Conservation (phyloP, 2,329 filamentous ascomycete genomes). For the Alternaria panax region DNA sequence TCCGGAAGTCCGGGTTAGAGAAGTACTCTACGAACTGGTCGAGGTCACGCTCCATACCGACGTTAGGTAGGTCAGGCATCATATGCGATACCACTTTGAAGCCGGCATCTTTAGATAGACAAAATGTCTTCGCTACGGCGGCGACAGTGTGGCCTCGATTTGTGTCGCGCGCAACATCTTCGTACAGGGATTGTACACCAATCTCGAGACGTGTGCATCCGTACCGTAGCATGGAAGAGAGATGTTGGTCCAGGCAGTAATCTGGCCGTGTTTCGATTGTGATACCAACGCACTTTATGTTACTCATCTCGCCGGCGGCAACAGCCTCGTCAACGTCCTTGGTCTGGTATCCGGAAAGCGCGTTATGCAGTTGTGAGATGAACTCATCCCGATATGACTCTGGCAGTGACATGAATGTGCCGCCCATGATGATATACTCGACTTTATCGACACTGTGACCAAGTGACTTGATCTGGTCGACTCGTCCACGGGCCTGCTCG, state of each 20-base stretch:
- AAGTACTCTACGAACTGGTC: constrained; percentile 99
- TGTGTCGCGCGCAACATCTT: constrained; percentile 97
- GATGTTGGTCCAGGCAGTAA: constrained; percentile 94
- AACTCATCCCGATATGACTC: constrained; percentile 91
- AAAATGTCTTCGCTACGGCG: constrained; percentile 94
- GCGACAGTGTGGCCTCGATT: constrained; percentile 97
- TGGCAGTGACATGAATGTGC: constrained; percentile 96
- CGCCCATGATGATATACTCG: constrained; percentile 99
- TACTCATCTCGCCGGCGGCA: constrained; percentile 92
- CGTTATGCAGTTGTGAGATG: constrained; percentile 95
- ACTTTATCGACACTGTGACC: constrained; percentile 99
- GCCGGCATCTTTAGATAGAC: constrained; percentile 94
- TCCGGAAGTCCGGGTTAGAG: constrained; percentile 93
- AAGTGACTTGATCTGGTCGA: constrained; percentile 94
- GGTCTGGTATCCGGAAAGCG: constrained; percentile 93
- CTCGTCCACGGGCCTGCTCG: constrained; percentile 92
- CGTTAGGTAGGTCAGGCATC: constrained; percentile 99
- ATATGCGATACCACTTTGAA: constrained; percentile 99
- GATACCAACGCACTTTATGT: constrained; percentile 96
- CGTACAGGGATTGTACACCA: constrained; percentile 95
- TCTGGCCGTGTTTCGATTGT: constrained; percentile 98
- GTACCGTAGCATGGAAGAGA: constrained; percentile 96
- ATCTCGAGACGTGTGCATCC: constrained; percentile 94
- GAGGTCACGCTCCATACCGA: constrained; percentile 96
- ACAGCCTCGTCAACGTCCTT: constrained; percentile 95